These are phyloP conservation scores for Sphagnurus paluster DNA, from an alignment of 1,284 basidiomycete genomes.

Conservation along the genomic window DNA sequence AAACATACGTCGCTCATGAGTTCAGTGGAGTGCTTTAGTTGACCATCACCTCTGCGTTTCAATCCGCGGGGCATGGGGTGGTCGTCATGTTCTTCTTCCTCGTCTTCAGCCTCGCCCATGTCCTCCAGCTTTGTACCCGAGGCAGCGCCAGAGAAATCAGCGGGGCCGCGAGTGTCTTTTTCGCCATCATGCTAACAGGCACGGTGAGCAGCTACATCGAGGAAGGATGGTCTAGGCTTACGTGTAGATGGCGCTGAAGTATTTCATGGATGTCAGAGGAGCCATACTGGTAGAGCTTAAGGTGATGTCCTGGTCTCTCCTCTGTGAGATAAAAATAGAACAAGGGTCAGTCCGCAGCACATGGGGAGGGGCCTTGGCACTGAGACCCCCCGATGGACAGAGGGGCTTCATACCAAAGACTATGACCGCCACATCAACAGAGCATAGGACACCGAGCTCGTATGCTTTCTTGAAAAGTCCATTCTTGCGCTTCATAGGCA, in stretches of 20 bases:
- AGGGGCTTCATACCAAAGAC: conserved; percentile 17
- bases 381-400: background rate
- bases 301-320: conserved; percentile 51
- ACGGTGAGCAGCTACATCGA: conserved; percentile 10
- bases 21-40: conserved; percentile 15
- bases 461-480: conserved; percentile 30
- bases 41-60: conserved; percentile 17
- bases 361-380: background rate
- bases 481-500: conserved; percentile 29
- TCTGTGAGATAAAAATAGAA: conserved; percentile 36
- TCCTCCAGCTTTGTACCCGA: conserved; percentile 11
- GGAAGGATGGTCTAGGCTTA: conserved; percentile 24
- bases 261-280: conserved; percentile 54
- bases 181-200: conserved; percentile 51
- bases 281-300: conserved; percentile 65
- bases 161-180: conserved; percentile 47
- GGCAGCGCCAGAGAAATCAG: conserved; percentile 42
- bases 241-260: conserved; percentile 48
- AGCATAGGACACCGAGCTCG: conserved; percentile 27
- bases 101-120: conserved; percentile 12
- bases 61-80: conserved; percentile 4
- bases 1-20: conserved; percentile 12
- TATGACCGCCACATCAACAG: conserved; percentile 22
- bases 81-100: conserved; percentile 13
- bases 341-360: conserved; percentile 11